Percentiles rank a stretch among this genome's conserved stretches.
Conservation (phyloP, 768 basidiomycete genomes). For the Cubamyces sp. region DNA sequence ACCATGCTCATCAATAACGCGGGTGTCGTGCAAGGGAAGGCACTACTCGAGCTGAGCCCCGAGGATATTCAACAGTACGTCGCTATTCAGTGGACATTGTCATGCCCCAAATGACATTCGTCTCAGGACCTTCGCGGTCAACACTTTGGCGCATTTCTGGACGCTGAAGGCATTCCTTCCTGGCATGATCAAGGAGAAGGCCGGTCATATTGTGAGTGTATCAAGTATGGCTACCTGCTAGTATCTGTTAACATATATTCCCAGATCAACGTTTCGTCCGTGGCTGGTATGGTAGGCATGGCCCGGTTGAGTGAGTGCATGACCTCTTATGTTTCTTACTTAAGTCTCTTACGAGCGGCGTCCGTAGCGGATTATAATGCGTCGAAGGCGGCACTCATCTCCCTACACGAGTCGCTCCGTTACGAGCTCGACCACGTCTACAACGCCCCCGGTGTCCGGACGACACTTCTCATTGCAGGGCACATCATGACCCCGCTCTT, state of each 20-base stretch:
- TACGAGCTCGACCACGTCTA: constrained; percentile 89
- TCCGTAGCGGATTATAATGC: constrained; percentile 82
- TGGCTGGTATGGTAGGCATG: constrained; percentile 69
- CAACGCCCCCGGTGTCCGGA: constrained; percentile 76
- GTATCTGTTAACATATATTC: constrained; percentile 2
- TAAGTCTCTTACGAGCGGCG: too few relatives aligned
- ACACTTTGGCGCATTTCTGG: constrained; percentile 90
- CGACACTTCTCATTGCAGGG: constrained; percentile 83
- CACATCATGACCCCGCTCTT: constrained; percentile 84
- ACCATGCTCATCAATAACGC: constrained; percentile 96
- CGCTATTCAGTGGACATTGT: constrained; percentile 6
- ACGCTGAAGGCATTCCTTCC: constrained; percentile 93
- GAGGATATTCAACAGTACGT: constrained; percentile 81
- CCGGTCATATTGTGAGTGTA: constrained; percentile 82
- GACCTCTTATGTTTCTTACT: background rate
- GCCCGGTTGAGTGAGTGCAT: constrained; percentile 72
- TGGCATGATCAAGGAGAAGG: constrained; percentile 72
- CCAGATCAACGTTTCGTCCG: constrained; percentile 79
- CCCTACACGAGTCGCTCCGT: constrained; percentile 81
- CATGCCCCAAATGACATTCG: background rate
- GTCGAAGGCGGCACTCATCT: constrained; percentile 87
- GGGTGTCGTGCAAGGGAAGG: constrained; percentile 89
- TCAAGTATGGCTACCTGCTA: too few relatives aligned
- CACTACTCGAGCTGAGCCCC: constrained; percentile 75
- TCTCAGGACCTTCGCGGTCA: constrained; percentile 85